Evolutionary conservation across 139 green algal genomes (phyloP), one percentile per base, ranked within the genome.

Genomic region (Coelastrella sp.): DNA sequence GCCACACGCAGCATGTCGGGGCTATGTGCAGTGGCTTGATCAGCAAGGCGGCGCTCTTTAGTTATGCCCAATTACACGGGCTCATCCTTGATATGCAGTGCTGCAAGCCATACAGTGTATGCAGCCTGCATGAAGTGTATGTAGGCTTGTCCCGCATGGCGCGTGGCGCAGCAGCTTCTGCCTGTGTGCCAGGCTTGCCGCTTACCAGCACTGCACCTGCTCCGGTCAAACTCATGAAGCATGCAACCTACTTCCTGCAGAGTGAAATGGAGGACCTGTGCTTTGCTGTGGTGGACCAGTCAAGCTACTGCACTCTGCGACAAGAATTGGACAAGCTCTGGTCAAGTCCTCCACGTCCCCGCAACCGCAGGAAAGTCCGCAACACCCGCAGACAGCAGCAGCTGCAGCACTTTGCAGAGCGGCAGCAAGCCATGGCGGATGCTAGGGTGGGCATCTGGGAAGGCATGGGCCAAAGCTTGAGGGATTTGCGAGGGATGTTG

Each of bases 261-360:
- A 93, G 94, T 3, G 98, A 99, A 93, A 95, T 99, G 91, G 98
- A 99, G 92, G 98, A 99, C 94, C 93, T 99, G 73, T 99, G 96
- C 94, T 99, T 99, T 89, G 97, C 96, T 5, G 97, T 99, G 58
- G 89, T 98, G 57, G 92, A 98, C 84, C 96, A 96, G 0, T 20
- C 85, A 7, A 86, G 92, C 59, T 98, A 96, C 94, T 90, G 90
- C 73, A 60, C 57, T 6, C 89, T 98, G 88, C 88, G 93, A 10
- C 86, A 80, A 13, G 90, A 96, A 90, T 87, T 96, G 56, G 90
- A 95, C 88, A 91, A 85, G 73, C 73, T 96, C 61, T 95, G 91
- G 93, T 93, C n/a, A 22, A 84, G 73, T 23, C 85, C 85, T 4
- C 85, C 85, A 17, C 14, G 56, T 4, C 56, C 85, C 11, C 73